These are phyloP conservation scores for Vitis hybrid DNA, from an alignment of 177 flowering plant genomes.

Conservation along the genomic window DNA sequence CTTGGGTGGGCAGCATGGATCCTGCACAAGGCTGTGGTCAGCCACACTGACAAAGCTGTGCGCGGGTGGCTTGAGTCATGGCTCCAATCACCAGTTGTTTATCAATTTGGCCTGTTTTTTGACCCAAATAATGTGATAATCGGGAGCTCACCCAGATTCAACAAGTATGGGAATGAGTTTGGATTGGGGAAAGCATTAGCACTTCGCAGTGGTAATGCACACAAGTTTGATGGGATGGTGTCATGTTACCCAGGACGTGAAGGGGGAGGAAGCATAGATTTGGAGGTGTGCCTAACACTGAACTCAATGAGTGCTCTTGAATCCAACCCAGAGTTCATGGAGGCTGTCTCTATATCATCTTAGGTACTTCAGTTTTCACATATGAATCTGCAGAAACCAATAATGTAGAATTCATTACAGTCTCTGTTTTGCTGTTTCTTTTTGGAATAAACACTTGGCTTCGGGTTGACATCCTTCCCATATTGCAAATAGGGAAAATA, in stretches of 20 bases:
- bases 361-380: not conserved
- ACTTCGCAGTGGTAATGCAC: constrained; percentile 52
- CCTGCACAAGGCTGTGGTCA: constrained; percentile 40
- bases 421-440: too few relatives aligned
- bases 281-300: constrained; percentile 52
- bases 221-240: constrained; percentile 62
- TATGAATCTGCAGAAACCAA: too few relatives aligned
- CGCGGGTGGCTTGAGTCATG: constrained; percentile 29
- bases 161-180: constrained; percentile 60
- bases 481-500: too few relatives aligned
- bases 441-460: too few relatives aligned
- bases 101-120: constrained; percentile 24
- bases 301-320: constrained; percentile 50
- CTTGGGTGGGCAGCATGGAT: constrained; percentile 64
- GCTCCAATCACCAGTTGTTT: constrained; percentile 29
- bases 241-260: constrained; percentile 52
- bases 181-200: constrained; percentile 66
- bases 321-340: constrained; percentile 53
- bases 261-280: constrained; percentile 65
- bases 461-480: too few relatives aligned
- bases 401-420: too few relatives aligned
- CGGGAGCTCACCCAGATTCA: constrained; percentile 69
- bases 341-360: constrained; percentile 18
- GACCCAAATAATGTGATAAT: constrained; percentile 41
- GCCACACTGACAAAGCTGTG: constrained; percentile 23